phyloP scores from a whole-genome alignment of 2,329 filamentous ascomycete species.

The Aspergillus fructus region DNA sequence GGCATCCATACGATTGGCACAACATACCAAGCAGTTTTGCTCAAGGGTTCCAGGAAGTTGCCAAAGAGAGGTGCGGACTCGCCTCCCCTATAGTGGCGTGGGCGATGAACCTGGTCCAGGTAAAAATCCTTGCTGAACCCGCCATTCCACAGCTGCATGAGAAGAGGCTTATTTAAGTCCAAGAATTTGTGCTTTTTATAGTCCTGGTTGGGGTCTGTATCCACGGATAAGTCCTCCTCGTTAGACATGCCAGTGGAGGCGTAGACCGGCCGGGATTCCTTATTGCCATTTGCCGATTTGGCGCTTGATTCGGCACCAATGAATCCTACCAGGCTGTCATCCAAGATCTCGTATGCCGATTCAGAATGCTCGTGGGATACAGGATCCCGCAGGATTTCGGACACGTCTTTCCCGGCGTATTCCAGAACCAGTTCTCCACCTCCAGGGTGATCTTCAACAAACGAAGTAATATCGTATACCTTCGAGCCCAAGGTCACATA shows the following conservation, averaged over 20 bases:
- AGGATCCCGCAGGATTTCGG: slow-evolving; percentile 77
- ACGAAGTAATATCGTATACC: slow-evolving; percentile 93
- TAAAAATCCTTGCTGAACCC: slow-evolving; percentile 96
- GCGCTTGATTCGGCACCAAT: slow-evolving; percentile 61
- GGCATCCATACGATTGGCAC: slow-evolving; percentile 84
- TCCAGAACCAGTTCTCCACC: slow-evolving; percentile 85
- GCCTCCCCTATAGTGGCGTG: slow-evolving; percentile 92
- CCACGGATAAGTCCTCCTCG: slow-evolving; percentile 80
- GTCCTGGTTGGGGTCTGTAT: slow-evolving; percentile 74
- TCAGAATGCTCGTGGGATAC: slow-evolving; percentile 84
- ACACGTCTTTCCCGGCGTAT: slow-evolving; percentile 84
- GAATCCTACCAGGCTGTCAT: slow-evolving; percentile 83
- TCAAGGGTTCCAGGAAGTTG: slow-evolving; percentile 97
- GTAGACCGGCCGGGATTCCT: slow-evolving; percentile 38
- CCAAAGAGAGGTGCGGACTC: slow-evolving; percentile 91
- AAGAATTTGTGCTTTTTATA: slow-evolving; percentile 93
- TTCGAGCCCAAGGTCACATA: slow-evolving; percentile 88
- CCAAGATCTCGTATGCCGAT: slow-evolving; percentile 90
- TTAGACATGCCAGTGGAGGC: slow-evolving; percentile 79
- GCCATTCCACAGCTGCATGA: slow-evolving; percentile 84
- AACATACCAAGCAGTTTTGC: slow-evolving; percentile 91
- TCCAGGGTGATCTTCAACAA: slow-evolving; percentile 86
- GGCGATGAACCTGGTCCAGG: slow-evolving; percentile 90
- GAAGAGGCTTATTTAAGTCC: slow-evolving; percentile 78
- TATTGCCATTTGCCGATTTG: slow-evolving; percentile 41